phyloP scores from a whole-genome alignment of 371 early-diverging fungal genomes.

The Amoeboaphelidium protococcarum region DNA sequence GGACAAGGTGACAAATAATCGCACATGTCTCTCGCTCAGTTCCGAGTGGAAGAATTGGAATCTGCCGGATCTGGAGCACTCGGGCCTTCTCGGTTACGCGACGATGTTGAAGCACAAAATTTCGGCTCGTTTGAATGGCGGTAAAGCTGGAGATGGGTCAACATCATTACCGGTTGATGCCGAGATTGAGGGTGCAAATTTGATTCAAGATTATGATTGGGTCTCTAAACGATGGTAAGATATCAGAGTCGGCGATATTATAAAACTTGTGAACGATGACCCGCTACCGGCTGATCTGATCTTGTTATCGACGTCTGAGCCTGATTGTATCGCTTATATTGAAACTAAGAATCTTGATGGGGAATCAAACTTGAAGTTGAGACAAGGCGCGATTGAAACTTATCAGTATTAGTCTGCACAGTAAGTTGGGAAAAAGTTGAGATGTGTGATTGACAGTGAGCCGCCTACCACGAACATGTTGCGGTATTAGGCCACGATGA shows the following conservation, averaged over 20 bases:
- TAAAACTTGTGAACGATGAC: slow-evolving; percentile 13
- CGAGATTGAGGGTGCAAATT: not conserved
- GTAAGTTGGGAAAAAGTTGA: too few relatives aligned
- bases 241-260: slow-evolving; percentile 16
- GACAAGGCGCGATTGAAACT: not conserved
- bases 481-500: too few relatives aligned
- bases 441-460: too few relatives aligned
- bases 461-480: too few relatives aligned
- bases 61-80: not conserved
- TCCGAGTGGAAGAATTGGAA: not conserved
- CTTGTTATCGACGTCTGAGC: slow-evolving; percentile 8
- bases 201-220: not conserved
- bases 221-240: not conserved
- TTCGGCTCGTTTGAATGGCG: not conserved
- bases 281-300: slow-evolving; percentile 18
- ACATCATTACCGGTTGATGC: not conserved
- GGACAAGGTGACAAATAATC: slow-evolving; percentile 11
- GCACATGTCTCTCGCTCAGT: not conserved
- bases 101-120: not conserved
- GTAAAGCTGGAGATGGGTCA: too few relatives aligned
- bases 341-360: slow-evolving; percentile 21
- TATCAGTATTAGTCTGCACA: too few relatives aligned
- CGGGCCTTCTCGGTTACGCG: not conserved
- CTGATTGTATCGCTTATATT: slow-evolving; percentile 7
- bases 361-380: slow-evolving; percentile 10